A percentile compares a stretch with the other conserved stretches of the same genome.
phyloP scores from a whole-genome alignment of 2,329 filamentous ascomycete species.

The Beauveria sp. region DNA sequence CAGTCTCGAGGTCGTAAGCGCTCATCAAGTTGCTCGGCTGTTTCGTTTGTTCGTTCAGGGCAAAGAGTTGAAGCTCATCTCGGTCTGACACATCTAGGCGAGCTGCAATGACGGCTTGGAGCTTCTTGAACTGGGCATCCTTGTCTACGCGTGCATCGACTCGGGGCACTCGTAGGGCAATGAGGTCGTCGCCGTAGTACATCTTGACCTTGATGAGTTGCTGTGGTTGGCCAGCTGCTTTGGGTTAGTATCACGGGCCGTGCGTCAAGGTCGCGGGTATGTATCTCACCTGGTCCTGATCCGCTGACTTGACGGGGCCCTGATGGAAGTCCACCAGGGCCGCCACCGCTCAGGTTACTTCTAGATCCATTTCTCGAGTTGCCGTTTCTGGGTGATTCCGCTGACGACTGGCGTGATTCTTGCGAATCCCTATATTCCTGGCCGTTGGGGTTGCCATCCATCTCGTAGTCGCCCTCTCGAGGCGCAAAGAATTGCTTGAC shows the following conservation, averaged over 20 bases:
- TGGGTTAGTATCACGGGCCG: conserved; percentile 30
- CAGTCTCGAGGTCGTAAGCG: conserved; percentile 73
- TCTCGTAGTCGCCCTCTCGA: conserved; percentile 85
- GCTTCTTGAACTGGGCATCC: conserved; percentile 68
- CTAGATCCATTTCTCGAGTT: conserved; percentile 59
- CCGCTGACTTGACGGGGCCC: conserved; percentile 37
- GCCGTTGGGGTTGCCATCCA: conserved; percentile 64
- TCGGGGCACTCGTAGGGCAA: conserved; percentile 79
- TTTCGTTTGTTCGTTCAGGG: conserved; percentile 75
- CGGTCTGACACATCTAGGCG: conserved; percentile 64
- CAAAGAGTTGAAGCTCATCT: conserved; percentile 71
- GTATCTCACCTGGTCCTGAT: conserved; percentile 17
- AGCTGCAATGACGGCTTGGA: conserved; percentile 79
- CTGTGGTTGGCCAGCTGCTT: conserved; percentile 25
- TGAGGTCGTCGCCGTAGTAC: conserved; percentile 84
- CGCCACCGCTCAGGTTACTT: conserved; percentile 51
- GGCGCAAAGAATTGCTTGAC: conserved; percentile 90
- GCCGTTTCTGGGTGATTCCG: conserved; percentile 51
- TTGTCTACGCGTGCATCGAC: conserved; percentile 3
- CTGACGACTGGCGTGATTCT: conserved; percentile 59
- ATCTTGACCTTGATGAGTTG: conserved; percentile 82
- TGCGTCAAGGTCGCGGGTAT: conserved; percentile 36
- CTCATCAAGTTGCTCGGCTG: conserved; percentile 68
- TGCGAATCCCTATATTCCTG: conserved; percentile 72
- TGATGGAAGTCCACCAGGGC: conserved; percentile 46